Evolutionary conservation across 2,329 filamentous ascomycete genomes (phyloP).

Genomic region (Cryphonectria naterciae): DNA sequence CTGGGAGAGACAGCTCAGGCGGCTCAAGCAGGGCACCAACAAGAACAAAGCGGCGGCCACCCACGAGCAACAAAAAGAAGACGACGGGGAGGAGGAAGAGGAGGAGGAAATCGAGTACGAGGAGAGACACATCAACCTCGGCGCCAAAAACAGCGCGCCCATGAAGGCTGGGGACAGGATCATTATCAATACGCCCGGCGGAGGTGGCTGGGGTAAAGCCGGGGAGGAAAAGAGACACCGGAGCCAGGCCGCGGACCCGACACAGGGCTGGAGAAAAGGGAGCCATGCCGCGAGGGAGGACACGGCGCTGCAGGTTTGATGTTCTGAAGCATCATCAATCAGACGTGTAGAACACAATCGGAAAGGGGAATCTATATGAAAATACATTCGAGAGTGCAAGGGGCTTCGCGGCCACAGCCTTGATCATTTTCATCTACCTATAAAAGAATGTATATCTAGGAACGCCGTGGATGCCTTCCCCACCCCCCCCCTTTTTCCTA

Average conservation of each 20-base stretch:
- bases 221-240: conserved; percentile 60
- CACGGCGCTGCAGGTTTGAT: conserved; percentile 58
- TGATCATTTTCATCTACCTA: no score
- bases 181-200: conserved; percentile 77
- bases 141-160: conserved; percentile 77
- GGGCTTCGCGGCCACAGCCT: no score
- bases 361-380: no score
- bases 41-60: neutral
- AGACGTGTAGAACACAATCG: no score
- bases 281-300: conserved; percentile 62
- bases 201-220: conserved; percentile 73
- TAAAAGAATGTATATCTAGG: no score
- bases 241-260: conserved; percentile 55
- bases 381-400: no score
- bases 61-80: conserved; percentile 19
- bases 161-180: conserved; percentile 80
- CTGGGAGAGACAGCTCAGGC: conserved; percentile 49
- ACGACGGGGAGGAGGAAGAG: no score
- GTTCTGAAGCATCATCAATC: no score
- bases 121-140: conserved; percentile 70
- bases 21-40: conserved; percentile 41
- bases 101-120: conserved; percentile 51
- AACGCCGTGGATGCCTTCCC: no score
- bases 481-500: neutral
- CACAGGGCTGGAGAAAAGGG: conserved; percentile 57